These are phyloP conservation scores for Deuterostichococcus epilithicus DNA, from an alignment of 139 green algal genomes.

Conservation along the genomic window DNA sequence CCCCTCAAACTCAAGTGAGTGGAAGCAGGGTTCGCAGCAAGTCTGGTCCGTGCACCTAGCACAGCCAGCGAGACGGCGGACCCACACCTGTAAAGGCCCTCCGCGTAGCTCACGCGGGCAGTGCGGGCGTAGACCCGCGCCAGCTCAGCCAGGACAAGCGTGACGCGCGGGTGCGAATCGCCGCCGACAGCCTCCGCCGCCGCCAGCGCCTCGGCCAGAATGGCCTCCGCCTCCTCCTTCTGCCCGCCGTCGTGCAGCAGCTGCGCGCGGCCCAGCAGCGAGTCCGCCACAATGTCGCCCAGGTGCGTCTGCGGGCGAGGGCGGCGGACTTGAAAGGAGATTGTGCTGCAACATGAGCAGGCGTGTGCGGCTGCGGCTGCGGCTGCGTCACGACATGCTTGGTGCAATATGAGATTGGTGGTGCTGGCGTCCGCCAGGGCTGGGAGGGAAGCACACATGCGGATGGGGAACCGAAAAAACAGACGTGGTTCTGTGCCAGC, in stretches of 20 bases:
- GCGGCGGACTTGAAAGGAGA: too few relatives aligned
- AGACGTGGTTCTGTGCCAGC: too few relatives aligned
- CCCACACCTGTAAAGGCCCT: slow-evolving; percentile 61
- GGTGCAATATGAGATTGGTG: too few relatives aligned
- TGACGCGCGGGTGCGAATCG: slow-evolving; percentile 39
- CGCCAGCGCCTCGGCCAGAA: slow-evolving; percentile 30
- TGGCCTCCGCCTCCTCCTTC: neutral
- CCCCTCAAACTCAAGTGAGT: neutral
- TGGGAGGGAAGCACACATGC: too few relatives aligned
- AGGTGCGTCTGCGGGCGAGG: neutral
- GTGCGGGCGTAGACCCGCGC: slow-evolving; percentile 59
- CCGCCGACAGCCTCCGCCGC: slow-evolving; percentile 27
- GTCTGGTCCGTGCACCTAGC: neutral
- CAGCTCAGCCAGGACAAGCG: slow-evolving; percentile 53
- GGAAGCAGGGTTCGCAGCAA: neutral
- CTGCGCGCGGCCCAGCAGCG: neutral
- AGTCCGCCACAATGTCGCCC: neutral
- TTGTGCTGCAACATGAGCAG: neutral
- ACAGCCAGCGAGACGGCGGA: neutral
- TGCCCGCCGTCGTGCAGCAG: neutral
- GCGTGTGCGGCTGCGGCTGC: slow-evolving; percentile 5
- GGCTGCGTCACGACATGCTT: neutral
- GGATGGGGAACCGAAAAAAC: too few relatives aligned
- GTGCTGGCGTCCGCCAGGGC: too few relatives aligned
- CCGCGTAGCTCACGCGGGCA: slow-evolving; percentile 63